These are phyloP conservation scores for Phytopythium montanum DNA, from an alignment of 352 stramenopile genomes.

Conservation along the genomic window DNA sequence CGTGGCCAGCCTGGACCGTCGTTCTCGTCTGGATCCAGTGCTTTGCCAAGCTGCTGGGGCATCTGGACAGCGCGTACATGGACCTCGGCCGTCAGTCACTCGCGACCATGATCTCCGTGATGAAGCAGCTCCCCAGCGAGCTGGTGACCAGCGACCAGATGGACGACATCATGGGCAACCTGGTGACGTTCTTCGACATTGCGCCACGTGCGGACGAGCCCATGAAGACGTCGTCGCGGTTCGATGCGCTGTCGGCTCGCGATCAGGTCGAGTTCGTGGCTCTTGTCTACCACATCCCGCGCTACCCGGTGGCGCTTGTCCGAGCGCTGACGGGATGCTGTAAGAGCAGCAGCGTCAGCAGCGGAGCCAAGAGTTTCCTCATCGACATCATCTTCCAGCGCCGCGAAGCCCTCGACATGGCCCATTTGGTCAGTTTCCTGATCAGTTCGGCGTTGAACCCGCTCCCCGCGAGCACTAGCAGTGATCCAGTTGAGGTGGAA, in stretches of 20 bases:
- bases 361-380: conserved; percentile 78
- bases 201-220: conserved; percentile 4
- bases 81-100: conserved; percentile 54
- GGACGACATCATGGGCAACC: conserved; percentile 48
- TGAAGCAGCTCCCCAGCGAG: conserved; percentile 73
- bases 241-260: conserved; percentile 38
- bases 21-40: conserved; percentile 71
- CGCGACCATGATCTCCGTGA: conserved; percentile 65
- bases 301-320: conserved; percentile 62
- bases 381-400: conserved; percentile 79
- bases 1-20: conserved; percentile 50
- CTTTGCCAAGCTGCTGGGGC: conserved; percentile 54
- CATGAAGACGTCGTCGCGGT: conserved; percentile 20
- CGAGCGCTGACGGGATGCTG: conserved; percentile 70
- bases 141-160: conserved; percentile 37
- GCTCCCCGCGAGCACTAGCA: not conserved
- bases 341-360: conserved; percentile 54
- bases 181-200: conserved; percentile 67
- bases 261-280: conserved; percentile 74
- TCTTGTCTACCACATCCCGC: conserved; percentile 72
- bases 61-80: conserved; percentile 59
- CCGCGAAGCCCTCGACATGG: conserved; percentile 54
- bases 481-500: conserved; percentile 8
- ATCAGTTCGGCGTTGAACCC: conserved; percentile 64
- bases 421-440: conserved; percentile 77